Conservation (phyloP, 2,329 filamentous ascomycete species). For the Colletotrichum sp. region DNA sequence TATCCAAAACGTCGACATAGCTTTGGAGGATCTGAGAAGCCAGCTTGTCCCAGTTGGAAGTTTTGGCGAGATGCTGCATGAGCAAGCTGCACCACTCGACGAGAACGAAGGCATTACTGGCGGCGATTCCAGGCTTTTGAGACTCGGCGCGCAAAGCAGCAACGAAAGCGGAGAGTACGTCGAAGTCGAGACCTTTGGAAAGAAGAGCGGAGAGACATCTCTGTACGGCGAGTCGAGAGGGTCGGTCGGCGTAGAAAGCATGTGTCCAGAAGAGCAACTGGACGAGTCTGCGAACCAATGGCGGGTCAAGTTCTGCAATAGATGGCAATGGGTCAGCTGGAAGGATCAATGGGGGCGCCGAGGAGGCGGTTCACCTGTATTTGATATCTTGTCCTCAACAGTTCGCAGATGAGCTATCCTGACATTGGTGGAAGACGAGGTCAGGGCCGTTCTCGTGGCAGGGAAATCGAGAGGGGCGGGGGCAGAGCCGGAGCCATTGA, state of each 20-base stretch:
- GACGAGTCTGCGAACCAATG: slow-evolving; percentile 61
- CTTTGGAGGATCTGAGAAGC: slow-evolving; percentile 70
- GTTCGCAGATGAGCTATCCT: slow-evolving; percentile 60
- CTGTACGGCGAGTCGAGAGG: slow-evolving; percentile 83
- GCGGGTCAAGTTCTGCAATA: slow-evolving; percentile 49
- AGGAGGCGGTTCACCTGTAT: slow-evolving; percentile 51
- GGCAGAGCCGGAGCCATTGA: slow-evolving; percentile 36
- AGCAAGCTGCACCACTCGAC: slow-evolving; percentile 88
- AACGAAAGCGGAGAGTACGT: slow-evolving; percentile 68
- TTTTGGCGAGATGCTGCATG: slow-evolving; percentile 71
- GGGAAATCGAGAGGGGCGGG: slow-evolving; percentile 53
- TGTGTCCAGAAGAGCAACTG: slow-evolving; percentile 86
- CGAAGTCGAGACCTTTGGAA: slow-evolving; percentile 57
- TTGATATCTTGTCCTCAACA: slow-evolving; percentile 61
- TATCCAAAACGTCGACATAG: slow-evolving; percentile 77
- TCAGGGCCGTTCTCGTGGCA: slow-evolving; percentile 54
- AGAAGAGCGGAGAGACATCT: slow-evolving; percentile 76
- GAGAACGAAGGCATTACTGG: slow-evolving; percentile 84
- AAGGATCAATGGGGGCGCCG: not conserved
- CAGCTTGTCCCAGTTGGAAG: slow-evolving; percentile 67
- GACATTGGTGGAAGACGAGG: slow-evolving; percentile 65
- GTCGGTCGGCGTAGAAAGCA: slow-evolving; percentile 83
- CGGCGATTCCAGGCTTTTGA: slow-evolving; percentile 77
- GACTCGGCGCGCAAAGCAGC: slow-evolving; percentile 73
- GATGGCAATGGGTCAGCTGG: slow-evolving; percentile 7